Conservation (phyloP, 352 stramenopile species). For the Globisporangium polare region DNA sequence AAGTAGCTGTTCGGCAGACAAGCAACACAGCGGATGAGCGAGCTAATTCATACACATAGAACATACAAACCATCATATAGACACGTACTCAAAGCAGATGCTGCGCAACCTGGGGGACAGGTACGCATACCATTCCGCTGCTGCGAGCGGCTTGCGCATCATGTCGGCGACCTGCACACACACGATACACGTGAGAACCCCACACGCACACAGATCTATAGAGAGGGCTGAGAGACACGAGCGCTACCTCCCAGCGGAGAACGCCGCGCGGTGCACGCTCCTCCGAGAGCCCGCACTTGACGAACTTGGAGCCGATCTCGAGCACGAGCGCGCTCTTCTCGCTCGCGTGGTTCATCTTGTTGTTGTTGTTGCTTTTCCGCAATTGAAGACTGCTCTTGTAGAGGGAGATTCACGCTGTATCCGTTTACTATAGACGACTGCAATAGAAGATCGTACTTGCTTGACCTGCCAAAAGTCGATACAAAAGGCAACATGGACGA, state of each 20-base stretch:
- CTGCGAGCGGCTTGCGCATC: slow-evolving; percentile 29
- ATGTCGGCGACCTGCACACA: slow-evolving; percentile 48
- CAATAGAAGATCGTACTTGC: not conserved
- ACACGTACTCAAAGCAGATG: slow-evolving; percentile 72
- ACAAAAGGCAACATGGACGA: slow-evolving; percentile 11
- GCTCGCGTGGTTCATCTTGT: slow-evolving; percentile 18
- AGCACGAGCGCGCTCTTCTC: slow-evolving; percentile 75
- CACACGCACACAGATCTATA: not conserved
- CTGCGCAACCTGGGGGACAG: slow-evolving; percentile 53
- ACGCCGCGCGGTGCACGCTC: slow-evolving; percentile 70
- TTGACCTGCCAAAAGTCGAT: not conserved
- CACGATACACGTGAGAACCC: not conserved
- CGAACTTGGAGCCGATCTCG: slow-evolving; percentile 65
- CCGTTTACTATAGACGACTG: not conserved
- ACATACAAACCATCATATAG: not conserved
- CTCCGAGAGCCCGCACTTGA: slow-evolving; percentile 68
- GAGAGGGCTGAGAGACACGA: not conserved
- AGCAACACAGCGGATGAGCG: not conserved
- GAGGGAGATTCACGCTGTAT: not conserved
- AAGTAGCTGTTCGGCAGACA: slow-evolving; percentile 33
- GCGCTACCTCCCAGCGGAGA: slow-evolving; percentile 56
- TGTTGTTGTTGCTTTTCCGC: not conserved
- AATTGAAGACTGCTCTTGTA: slow-evolving; percentile 4
- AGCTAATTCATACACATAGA: not conserved
- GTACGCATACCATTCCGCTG: slow-evolving; percentile 40